phyloP scores from a whole-genome alignment of 129 eudicot species.

The Saposhnikovia divaricata region DNA sequence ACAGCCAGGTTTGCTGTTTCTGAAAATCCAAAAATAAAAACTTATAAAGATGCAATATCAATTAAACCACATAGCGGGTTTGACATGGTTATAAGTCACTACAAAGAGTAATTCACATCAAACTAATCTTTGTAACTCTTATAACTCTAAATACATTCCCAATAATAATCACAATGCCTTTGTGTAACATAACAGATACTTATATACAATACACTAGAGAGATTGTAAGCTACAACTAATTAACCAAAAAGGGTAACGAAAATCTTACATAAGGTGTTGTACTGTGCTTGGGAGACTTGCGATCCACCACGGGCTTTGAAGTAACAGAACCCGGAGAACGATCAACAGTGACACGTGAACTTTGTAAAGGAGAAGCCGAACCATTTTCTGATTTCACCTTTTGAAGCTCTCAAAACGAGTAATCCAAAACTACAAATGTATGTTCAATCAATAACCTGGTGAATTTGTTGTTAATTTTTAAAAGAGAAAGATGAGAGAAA shows the following conservation, averaged over 20 bases:
- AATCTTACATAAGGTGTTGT: slow-evolving; percentile 69
- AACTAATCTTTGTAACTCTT: background rate
- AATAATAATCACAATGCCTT: background rate
- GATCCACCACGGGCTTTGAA: slow-evolving; percentile 40
- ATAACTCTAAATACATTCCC: background rate
- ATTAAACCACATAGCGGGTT: background rate
- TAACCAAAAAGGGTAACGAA: background rate
- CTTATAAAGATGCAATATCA: background rate
- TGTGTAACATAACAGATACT: background rate
- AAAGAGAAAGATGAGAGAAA: no score
- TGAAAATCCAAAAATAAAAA: slow-evolving; percentile 20
- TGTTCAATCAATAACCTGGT: no score
- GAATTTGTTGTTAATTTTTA: no score
- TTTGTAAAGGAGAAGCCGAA: slow-evolving; percentile 57
- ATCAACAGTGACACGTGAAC: slow-evolving; percentile 51
- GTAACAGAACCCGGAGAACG: slow-evolving; percentile 60
- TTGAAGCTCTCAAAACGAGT: no score
- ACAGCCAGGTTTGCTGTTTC: slow-evolving; percentile 58
- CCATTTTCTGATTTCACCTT: slow-evolving; percentile 47
- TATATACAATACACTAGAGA: background rate
- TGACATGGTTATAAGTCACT: background rate
- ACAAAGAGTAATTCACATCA: background rate
- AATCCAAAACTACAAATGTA: no score
- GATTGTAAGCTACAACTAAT: background rate
- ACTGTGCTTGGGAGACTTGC: slow-evolving; percentile 53